Evolutionary conservation across 148 eudicot species (phyloP), one percentile per base, ranked within the genome.

Genomic region (Fagopyrum esculentum): DNA sequence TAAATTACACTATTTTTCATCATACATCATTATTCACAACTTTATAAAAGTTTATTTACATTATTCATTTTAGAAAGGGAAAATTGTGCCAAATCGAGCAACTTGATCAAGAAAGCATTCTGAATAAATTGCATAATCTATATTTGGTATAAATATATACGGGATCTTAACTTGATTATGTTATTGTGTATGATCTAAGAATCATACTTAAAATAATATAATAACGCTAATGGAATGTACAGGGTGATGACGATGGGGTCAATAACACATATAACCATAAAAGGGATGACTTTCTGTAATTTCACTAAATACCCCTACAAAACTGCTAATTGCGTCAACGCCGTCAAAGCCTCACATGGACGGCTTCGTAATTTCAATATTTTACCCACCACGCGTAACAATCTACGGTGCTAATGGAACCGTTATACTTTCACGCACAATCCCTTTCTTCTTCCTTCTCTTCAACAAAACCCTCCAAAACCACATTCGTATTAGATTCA

Each of bases 321-420:
- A 4, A 59, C 10, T 55, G 6, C 40, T 35, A 35, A 35, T 35
- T 35, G 1, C 40, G 40, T 35, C 40, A 35, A 35, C 40, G 40
- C 40, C 40, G 40, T 35, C 40, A 35, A 35, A 0, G 1, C 40
- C 26, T 55, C 60, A 55, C 60, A 59, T 59, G 35, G 9, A 59
- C 64, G 9, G 64, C 8, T 10, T 59, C 64, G 22, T 10, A 35
- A 59, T 59, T 59, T 16, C 64, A 59, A 19, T 16, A 16, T 55
- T 55, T 55, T 55, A 5, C 60, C 60, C 60, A 55, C 60, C 60
- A 55, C 22, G 60, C 60, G 60, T 55, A 55, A 55, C 60, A 55
- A n/a, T 55, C 60, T 55, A 55, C 60, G 7, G n/a, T 52, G 6
- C 17, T 19, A 6, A 29, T 59, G 19, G 3, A 59, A 19, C 64